Base-by-base conservation (phyloP, 805 yeast species). In the Yamadazyma sp. region DNA sequence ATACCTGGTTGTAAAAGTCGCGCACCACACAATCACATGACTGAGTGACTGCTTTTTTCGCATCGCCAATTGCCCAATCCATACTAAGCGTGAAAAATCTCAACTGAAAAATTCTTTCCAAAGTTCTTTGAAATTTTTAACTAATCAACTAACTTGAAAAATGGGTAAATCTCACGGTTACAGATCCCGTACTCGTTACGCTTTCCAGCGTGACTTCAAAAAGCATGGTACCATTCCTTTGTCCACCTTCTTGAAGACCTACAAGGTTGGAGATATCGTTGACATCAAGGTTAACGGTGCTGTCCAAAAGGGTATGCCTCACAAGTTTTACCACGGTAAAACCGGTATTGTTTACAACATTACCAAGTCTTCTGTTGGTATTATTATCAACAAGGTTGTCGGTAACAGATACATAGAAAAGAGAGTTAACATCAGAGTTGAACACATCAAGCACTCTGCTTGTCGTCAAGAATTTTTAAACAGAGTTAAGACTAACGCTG, bases 121-220 rank as follows among this genome's bases (percentile, higher is more conserved):
- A 33, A 23, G 14, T 33, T 33, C 16, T 14, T 24, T 33, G 27
- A 23, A 32, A 22, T 32, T 32, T 28, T 23, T 32, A 22, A 32
- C 23, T 25, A 33, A 32, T 33, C 28, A 25, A 33, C 36, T 33
- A 33, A 30, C 25, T 39, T 40, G 38, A 38, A 48, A 49, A 42
- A 51, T 51, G 55, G 55, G 55, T 51, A 50, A 50, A 44, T 48
- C 53, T 47, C 96, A 88, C 80, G 99, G 99, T 84, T 90, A 88
- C 84, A 90, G 99, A 90, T 89, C 97, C 65, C 93, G 99, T 80
- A 91, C 99, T 78, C 95, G 99, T 78, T 93, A 93, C 90, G 95
- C 95, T 80, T 93, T 93, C 95, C 87, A 89, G 77, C 93, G 99
- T 78, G 98, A 91, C 84, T 93, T 84, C 90, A 90, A 86, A 83